A percentile compares a stretch with the other conserved stretches of the same genome.
These are phyloP conservation scores for Geosmithia putterillii DNA, from an alignment of 2,329 filamentous ascomycete species.

Conservation along the genomic window DNA sequence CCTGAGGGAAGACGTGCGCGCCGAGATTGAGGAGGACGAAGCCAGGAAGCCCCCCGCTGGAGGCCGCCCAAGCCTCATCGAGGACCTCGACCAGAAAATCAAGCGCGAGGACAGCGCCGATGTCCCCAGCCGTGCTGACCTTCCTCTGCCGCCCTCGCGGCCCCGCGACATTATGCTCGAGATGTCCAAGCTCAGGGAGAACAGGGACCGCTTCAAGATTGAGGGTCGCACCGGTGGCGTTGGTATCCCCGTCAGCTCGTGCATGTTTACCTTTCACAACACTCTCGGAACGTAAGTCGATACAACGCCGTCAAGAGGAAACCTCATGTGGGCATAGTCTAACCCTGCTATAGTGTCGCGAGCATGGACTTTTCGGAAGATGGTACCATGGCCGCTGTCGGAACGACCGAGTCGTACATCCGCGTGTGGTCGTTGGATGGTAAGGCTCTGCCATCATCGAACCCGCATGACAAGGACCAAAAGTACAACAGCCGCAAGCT, in stretches of 20 bases:
- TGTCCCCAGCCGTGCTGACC: conserved; percentile 61
- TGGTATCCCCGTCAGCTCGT: conserved; percentile 73
- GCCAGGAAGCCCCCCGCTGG: conserved; percentile 56
- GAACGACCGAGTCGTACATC: conserved; percentile 90
- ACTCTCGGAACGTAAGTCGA: conserved; percentile 70
- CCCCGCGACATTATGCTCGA: conserved; percentile 88
- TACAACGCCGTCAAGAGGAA: no score
- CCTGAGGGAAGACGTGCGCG: conserved; percentile 72
- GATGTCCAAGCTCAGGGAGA: conserved; percentile 86
- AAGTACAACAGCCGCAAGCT: conserved; percentile 57
- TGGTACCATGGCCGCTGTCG: conserved; percentile 72
- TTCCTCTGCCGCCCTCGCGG: conserved; percentile 79
- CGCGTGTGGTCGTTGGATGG: conserved; percentile 88
- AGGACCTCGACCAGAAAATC: conserved; percentile 77
- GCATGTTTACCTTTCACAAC: conserved; percentile 99
- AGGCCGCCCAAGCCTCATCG: conserved; percentile 63
- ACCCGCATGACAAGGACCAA: conserved; percentile 42
- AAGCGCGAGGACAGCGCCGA: conserved; percentile 87
- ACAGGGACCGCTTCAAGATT: conserved; percentile 82
- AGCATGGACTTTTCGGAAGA: conserved; percentile 94
- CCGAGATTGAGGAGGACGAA: conserved; percentile 79
- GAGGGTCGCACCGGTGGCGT: conserved; percentile 74
- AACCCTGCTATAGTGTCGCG: conserved; percentile 48
- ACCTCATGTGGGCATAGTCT: conserved; percentile 6
- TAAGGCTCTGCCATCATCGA: conserved; percentile 59